Evolutionary conservation across 257 asterid species (phyloP), one percentile per base, ranked within the genome.

Genomic region (Ligustrum vulgare): DNA sequence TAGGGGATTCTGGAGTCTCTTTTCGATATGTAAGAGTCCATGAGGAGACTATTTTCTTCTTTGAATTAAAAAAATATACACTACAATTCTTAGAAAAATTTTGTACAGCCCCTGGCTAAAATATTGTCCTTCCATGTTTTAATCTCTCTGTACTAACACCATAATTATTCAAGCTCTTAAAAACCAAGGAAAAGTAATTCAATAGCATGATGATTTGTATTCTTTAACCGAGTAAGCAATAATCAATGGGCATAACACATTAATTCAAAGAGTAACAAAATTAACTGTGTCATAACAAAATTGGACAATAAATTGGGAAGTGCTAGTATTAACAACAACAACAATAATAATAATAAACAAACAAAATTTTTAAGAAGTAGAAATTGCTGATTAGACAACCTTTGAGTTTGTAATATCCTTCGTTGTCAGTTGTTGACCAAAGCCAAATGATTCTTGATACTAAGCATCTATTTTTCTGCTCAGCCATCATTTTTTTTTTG

Each of bases 351-450:
- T 32, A 75, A 58, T 56, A 41, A 72, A 58, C 23, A 45, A 56
- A 67, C 15, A 28, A 69, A 13, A 54, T 37, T 65, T 58, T 39
- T 56, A 23, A 41, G 9, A 60, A 64, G 54, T 41, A 82, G 23
- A 12, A 71, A 71, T 49, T 33, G 72, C 62, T 62, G 54, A 18
- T 43, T 56, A 49, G 47, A 16, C 36, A 39, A 68, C 67, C 51
- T 33, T 71, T 36, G 58, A 94, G 95, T 85, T 90, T 92, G 91
- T 92, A 94, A 85, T 88, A 82, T 34, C 98, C 98, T 66, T 89
- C 96, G 80, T 86, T 84, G 76, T 92, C 97, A 69, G 98, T 91
- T 67, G 83, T 71, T 69, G 92, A 88, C 86, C 97, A n/a, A n/a
- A n/a, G n/a, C n/a, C n/a, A n/a, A n/a, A n/a, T n/a, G n/a, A n/a